Conservation (phyloP, 2,329 filamentous ascomycete species). For the Ascochyta fabae region DNA sequence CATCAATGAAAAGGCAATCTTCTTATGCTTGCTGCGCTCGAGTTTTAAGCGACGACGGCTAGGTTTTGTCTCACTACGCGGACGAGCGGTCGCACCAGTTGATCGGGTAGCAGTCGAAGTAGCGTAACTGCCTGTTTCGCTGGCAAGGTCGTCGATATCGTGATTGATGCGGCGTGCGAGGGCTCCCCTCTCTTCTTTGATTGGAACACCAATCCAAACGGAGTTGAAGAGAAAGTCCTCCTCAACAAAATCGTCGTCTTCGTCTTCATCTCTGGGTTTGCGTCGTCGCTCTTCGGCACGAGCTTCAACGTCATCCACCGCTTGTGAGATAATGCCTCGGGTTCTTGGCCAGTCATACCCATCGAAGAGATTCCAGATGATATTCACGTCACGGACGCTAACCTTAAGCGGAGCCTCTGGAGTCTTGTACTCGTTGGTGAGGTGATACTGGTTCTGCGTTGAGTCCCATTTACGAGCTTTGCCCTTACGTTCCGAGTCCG, state of each 20-base stretch:
- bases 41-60: constrained; percentile 69
- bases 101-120: constrained; percentile 61
- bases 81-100: constrained; percentile 49
- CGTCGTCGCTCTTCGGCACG: constrained; percentile 78
- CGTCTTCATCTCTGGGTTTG: constrained; percentile 65
- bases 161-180: constrained; percentile 85
- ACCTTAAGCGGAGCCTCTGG: constrained; percentile 75
- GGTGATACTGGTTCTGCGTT: constrained; percentile 74
- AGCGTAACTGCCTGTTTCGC: constrained; percentile 88
- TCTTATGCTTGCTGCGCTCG: constrained; percentile 85
- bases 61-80: constrained; percentile 49
- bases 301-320: constrained; percentile 84
- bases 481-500: constrained; percentile 65
- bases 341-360: constrained; percentile 96
- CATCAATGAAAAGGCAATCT: constrained; percentile 91
- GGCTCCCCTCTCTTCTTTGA: constrained; percentile 83
- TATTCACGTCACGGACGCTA: constrained; percentile 81
- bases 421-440: constrained; percentile 66
- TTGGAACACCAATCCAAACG: constrained; percentile 92
- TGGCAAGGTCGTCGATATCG: constrained; percentile 82
- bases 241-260: constrained; percentile 71
- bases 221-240: constrained; percentile 98
- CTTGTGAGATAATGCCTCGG: constrained; percentile 82
- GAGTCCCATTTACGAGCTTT: constrained; percentile 84
- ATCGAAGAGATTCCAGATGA: constrained; percentile 98